phyloP scores from a whole-genome alignment of 768 basidiomycete genomes.

The Mycena vitilis region DNA sequence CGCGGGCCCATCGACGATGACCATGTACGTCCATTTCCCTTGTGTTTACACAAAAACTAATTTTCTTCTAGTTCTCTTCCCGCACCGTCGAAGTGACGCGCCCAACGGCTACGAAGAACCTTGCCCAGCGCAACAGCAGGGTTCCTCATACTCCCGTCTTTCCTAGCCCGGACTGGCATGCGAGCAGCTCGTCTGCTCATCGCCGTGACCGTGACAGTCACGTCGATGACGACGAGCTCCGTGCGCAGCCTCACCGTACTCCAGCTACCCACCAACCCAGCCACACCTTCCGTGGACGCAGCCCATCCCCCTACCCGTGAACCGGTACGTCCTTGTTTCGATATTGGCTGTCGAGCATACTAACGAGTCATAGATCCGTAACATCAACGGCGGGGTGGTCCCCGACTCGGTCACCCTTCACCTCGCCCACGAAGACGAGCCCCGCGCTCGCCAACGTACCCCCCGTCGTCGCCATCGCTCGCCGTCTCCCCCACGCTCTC shows the following conservation, averaged over 20 bases:
- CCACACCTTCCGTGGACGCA: neutral
- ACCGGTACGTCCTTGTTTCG: neutral
- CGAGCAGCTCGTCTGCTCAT: neutral
- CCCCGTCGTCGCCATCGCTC: neutral
- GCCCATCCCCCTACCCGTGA: neutral
- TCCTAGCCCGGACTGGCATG: neutral
- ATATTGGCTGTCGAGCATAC: neutral
- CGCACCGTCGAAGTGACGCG: constrained; percentile 1
- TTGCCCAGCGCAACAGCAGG: constrained; percentile 17
- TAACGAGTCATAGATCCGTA: neutral
- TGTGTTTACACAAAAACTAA: neutral
- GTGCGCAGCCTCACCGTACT: neutral
- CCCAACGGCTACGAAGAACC: constrained; percentile 8
- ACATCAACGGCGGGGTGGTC: constrained; percentile 12
- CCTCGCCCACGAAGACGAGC: neutral
- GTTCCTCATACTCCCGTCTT: constrained; percentile 9
- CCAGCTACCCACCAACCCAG: neutral
- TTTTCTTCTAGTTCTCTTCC: neutral
- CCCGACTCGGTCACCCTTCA: neutral
- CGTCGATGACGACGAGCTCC: neutral
- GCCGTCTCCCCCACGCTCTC: neutral
- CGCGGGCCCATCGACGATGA: constrained; percentile 9
- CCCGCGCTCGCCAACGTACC: neutral
- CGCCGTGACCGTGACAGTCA: neutral
- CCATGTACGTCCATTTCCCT: neutral